Conservation (phyloP, 1,139 yeast species). For the Meyerozyma guilliermondii region DNA sequence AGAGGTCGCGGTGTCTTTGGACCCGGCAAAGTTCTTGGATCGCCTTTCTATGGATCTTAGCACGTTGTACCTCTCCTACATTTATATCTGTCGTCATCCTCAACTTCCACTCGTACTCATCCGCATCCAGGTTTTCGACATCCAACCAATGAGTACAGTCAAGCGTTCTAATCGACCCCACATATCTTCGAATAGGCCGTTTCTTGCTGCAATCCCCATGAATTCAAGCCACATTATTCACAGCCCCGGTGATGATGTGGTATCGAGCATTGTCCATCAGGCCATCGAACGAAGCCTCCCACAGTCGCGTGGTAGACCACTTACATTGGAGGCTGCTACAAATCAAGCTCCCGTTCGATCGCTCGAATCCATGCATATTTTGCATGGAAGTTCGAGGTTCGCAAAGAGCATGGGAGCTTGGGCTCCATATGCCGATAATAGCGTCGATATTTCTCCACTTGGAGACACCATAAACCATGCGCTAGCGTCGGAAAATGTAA, state of each 20-base stretch:
- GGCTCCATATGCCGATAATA: slow-evolving; percentile 64
- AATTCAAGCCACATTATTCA: slow-evolving; percentile 68
- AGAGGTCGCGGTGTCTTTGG: slow-evolving; percentile 31
- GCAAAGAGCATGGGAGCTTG: slow-evolving; percentile 61
- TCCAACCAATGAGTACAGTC: slow-evolving; percentile 21
- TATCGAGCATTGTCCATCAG: slow-evolving; percentile 53
- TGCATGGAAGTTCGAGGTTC: slow-evolving; percentile 58
- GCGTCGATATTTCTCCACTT: slow-evolving; percentile 59
- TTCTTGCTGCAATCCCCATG: slow-evolving; percentile 60
- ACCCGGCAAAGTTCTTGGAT: slow-evolving; percentile 44
- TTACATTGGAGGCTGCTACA: slow-evolving; percentile 19
- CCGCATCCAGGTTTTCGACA: slow-evolving; percentile 66
- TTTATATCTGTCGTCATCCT: slow-evolving; percentile 67
- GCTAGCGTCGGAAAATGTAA: neutral
- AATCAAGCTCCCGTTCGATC: slow-evolving; percentile 49
- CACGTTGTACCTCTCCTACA: slow-evolving; percentile 49
- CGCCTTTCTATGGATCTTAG: slow-evolving; percentile 44
- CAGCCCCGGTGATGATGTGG: slow-evolving; percentile 42
- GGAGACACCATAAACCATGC: slow-evolving; percentile 32
- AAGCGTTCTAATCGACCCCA: slow-evolving; percentile 24
- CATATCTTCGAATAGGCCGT: slow-evolving; percentile 52
- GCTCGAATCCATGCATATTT: slow-evolving; percentile 47
- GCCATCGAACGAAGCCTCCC: slow-evolving; percentile 51
- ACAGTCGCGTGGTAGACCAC: slow-evolving; percentile 27
- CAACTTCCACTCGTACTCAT: slow-evolving; percentile 53